Base-by-base conservation (phyloP, 352 stramenopile species). In the Pythium insidiosum region DNA sequence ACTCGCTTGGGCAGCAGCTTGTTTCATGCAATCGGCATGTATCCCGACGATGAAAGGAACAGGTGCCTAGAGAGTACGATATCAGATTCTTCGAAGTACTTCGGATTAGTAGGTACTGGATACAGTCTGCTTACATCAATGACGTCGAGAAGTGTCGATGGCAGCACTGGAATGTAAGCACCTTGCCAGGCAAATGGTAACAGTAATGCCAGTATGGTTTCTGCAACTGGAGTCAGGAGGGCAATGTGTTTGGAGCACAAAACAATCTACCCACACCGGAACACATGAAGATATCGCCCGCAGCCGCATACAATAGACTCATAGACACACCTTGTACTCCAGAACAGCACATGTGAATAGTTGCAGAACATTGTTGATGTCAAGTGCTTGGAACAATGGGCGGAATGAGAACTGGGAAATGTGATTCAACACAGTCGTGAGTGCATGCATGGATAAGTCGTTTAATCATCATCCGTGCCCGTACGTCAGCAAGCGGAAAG, bases 161-260 rank as follows among this genome's bases (percentile, higher is more conserved):
- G 94, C 25, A 98, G 73, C 10, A 98, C 68, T 2, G 95, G 95
- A 31, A 97, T 96, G 54, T 96, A 97, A 13, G 82, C 83, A 23
- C 92, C 91, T 79, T 97, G 90, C 92, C 92, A 98, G 12, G 87
- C 76, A 44, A 98, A 96, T 4, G 95, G 95, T 39, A 98, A 86
- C 3, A 98, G 58, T 15, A 98, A 70, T 41, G 80, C 69, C 39
- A 97, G 40, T 5, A 98, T 69, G 6, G 88, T 78, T 65, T 98
- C 93, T 30, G 87, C 81, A 5, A 94, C 75, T 6, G 92, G 92
- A 1, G 84, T 96, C 29, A 98, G 69, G 15, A 98, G 43, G 9
- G 78, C 76, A 24, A 95, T 71, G 42, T 95, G 73, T 46, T 86
- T 86, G 0, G 89, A 97, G 52, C 87, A 96, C 15, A 98, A 47